Base-by-base conservation (phyloP, 306 rosid species). In the Sesbania bispinosa region DNA sequence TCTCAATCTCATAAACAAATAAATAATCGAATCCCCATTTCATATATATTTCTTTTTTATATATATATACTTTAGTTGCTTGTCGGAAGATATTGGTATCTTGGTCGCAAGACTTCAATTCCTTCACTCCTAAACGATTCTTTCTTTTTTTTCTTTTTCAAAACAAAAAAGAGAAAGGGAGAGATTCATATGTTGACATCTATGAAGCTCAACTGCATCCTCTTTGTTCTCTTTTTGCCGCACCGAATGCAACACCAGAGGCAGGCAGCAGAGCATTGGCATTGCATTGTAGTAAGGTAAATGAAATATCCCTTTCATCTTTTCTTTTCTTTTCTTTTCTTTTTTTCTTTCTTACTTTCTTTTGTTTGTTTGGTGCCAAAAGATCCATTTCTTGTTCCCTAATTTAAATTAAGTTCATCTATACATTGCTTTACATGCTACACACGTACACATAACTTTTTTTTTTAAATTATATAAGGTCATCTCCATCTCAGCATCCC, bases 71-170 rank as follows among this genome's bases (percentile, higher is more conserved):
- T 42, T 53, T 29, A 57, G 71, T 81, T 79, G 80, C 89, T 86
- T 85, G 83, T 43, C 4, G 20, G 26, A 78, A 11, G 78, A 82
- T 80, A 77, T 78, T 62, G 76, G 85, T 67, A 81, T 82, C 65
- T 65, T 27, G 65, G 43, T 14, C 26, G 53, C 66, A 57, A 62
- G 41, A 45, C 32, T 55, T 71, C 33, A 74, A 18, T 63, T 53
- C 68, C 80, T 53, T 62, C 81, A 69, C 57, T 42, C 62, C 48
- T 24, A 32, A 33, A 68, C 30, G 57, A 68, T 68, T 70, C 62
- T 67, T 57, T 43, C 13, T 62, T 61, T 50, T 30, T 54, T 73
- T n/a, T n/a, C 59, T 26, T 74, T 67, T 67, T 10, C 19, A 50
- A 66, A 29, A 60, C 8, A 15, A 50, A 70, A 61, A 60, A n/a